Evolutionary conservation across 2,329 filamentous ascomycete species (phyloP), one percentile per base, ranked within the genome.

Genomic region (Ophiosphaerella herpotricha): DNA sequence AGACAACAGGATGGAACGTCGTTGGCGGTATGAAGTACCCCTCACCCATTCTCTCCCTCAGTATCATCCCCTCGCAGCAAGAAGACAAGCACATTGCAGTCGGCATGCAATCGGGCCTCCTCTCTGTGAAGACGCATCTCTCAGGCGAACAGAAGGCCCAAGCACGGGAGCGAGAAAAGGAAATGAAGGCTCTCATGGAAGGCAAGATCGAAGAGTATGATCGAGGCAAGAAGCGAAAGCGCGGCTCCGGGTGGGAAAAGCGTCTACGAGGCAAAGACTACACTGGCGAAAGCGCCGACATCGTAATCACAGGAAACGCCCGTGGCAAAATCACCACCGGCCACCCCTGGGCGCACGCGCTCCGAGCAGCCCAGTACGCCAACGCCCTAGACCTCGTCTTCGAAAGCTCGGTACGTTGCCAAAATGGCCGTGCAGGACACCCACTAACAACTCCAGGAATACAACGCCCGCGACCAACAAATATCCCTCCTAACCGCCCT

Each of bases 1-100:
- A 97, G 75, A 97, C 92, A 1, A 87, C 86, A 1, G 87, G 85
- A 43, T 99, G 94, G 94, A 96, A 97, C 69, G 90, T 97, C 7
- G 92, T 97, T n/a, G 88, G 90, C 34, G 93, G 90, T 43, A 85
- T 89, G 53, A 99, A 97, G 76, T 99, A 97, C 74, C 87, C 91
- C 5, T 89, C 91, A 1, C 94, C 94, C 1, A 89, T 99, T 50
- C 84, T 99, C 11, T 89, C 91, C 8, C 82, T 97, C 51, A 84
- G 83, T 52, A 88, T 96, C 37, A 85, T 97, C 57, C 80, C 82
- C 11, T 80, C 85, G 7, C 82, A 83, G 46, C 82, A 83, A 43
- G 89, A 92, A 64, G 94, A 99, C 76, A 91, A 91, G 59, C 94
- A 99, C 74, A 83, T 99, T 44, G 91, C 89, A 4, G 94, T 99